Evolutionary conservation across 441 rosid genomes (phyloP).

Genomic region (Populus hybrid): DNA sequence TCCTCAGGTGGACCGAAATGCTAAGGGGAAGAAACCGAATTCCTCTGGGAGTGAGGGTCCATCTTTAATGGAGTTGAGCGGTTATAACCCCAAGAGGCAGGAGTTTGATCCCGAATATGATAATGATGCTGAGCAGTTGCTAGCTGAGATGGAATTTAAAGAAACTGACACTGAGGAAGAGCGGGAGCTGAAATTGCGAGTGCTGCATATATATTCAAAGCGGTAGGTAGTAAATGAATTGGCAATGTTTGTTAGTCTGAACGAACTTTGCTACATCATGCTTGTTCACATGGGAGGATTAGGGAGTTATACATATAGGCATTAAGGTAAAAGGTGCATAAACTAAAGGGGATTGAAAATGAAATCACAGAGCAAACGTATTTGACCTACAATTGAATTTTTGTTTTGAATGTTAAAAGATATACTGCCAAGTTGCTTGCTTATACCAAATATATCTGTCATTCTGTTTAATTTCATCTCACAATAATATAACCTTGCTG

Average conservation of each 20-base stretch:
- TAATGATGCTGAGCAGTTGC: slow-evolving; percentile 88
- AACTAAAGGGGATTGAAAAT: background rate
- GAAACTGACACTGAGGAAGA: slow-evolving; percentile 86
- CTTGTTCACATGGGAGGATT: background rate
- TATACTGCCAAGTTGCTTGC: background rate
- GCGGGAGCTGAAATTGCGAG: slow-evolving; percentile 76
- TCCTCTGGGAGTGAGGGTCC: slow-evolving; percentile 52
- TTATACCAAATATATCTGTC: background rate
- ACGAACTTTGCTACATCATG: background rate
- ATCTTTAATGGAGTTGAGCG: slow-evolving; percentile 68
- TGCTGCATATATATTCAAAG: slow-evolving; percentile 75
- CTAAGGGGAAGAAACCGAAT: slow-evolving; percentile 66
- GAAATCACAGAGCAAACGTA: background rate
- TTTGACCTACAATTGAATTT: background rate
- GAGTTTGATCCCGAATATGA: slow-evolving; percentile 95
- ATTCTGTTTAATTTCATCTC: background rate
- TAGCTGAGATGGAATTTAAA: slow-evolving; percentile 97
- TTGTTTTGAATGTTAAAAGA: background rate
- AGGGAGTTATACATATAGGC: background rate
- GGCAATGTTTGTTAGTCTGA: background rate
- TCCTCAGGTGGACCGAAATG: slow-evolving; percentile 55
- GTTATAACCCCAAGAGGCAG: slow-evolving; percentile 72
- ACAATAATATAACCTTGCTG: background rate
- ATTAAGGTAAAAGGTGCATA: background rate
- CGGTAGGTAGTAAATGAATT: slow-evolving; percentile 39